Conservation (phyloP, 805 yeast species). For the Candida endomychidarum region DNA sequence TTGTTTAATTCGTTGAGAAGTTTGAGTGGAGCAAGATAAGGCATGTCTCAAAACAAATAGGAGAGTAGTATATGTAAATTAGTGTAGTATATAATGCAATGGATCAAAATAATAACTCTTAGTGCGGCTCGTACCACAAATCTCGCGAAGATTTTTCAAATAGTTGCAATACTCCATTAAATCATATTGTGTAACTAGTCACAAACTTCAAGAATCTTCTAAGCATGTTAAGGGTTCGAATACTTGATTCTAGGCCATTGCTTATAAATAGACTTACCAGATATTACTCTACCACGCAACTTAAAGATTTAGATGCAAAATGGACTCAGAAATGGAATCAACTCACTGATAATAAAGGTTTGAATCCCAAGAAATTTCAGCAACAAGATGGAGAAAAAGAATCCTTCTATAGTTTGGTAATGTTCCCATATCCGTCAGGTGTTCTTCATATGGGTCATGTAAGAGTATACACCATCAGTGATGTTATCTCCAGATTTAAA, state of each 20-base stretch:
- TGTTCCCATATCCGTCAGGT: conserved; percentile 98
- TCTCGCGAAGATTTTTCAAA: conserved; percentile 4
- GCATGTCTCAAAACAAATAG: too few species aligned
- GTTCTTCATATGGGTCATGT: conserved; percentile 90
- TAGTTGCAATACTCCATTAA: background rate
- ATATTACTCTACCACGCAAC: background rate
- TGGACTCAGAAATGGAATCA: conserved; percentile 51
- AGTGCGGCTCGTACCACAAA: background rate
- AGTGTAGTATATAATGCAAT: conserved; percentile 2
- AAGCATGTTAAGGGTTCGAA: conserved; percentile 1
- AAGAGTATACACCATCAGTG: conserved; percentile 89
- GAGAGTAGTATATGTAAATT: conserved; percentile 1
- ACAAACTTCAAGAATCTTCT: too few species aligned
- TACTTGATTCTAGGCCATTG: background rate
- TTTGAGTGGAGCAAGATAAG: conserved; percentile 7
- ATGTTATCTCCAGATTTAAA: conserved; percentile 75
- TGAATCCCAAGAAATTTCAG: conserved; percentile 35
- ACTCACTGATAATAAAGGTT: conserved; percentile 29
- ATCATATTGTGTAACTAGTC: too few species aligned
- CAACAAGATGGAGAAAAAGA: conserved; percentile 7
- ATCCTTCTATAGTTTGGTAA: conserved; percentile 65
- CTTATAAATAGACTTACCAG: background rate
- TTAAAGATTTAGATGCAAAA: conserved; percentile 42
- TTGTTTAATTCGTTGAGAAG: conserved; percentile 50
- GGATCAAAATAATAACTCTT: too few species aligned